A percentile compares a stretch with the other conserved stretches of the same genome.
Evolutionary conservation across 176 grass and related monocot species (phyloP).

Genomic region (Stipa capillata): DNA sequence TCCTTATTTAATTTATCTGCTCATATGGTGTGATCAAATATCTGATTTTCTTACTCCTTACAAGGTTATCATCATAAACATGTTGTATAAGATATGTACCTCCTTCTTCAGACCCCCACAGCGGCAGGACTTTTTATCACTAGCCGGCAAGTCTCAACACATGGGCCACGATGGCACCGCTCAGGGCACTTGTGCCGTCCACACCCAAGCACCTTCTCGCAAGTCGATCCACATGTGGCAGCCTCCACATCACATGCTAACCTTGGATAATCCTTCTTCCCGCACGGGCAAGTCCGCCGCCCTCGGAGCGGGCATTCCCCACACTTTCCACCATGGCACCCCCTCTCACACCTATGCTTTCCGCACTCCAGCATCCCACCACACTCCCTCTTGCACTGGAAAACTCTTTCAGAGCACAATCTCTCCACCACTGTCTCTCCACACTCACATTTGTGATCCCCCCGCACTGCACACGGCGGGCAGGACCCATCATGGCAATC

Average conservation of each 20-base stretch:
- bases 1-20: not conserved
- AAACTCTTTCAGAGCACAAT: slow-evolving; percentile 57
- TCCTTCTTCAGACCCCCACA: slow-evolving; percentile 77
- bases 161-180: slow-evolving; percentile 70
- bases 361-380: slow-evolving; percentile 52
- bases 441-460: slow-evolving; percentile 54
- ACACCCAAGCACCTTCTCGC: slow-evolving; percentile 69
- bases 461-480: slow-evolving; percentile 49
- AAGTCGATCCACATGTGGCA: slow-evolving; percentile 65
- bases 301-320: slow-evolving; percentile 80
- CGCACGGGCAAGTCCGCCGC: slow-evolving; percentile 70
- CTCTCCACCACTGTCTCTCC: slow-evolving; percentile 46
- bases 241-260: slow-evolving; percentile 68
- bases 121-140: slow-evolving; percentile 66
- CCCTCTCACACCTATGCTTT: slow-evolving; percentile 81
- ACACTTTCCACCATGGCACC: slow-evolving; percentile 73
- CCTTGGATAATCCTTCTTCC: slow-evolving; percentile 71
- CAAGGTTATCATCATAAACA: not conserved
- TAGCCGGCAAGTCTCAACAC: slow-evolving; percentile 66
- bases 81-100: slow-evolving; percentile 23
- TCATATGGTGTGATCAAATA: not conserved
- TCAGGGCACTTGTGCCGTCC: slow-evolving; percentile 71
- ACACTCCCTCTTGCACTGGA: slow-evolving; percentile 54
- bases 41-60: not conserved
- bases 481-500: slow-evolving; percentile 67